Evolutionary conservation across 805 yeast species (phyloP).

Genomic region (Candida tammaniensis): DNA sequence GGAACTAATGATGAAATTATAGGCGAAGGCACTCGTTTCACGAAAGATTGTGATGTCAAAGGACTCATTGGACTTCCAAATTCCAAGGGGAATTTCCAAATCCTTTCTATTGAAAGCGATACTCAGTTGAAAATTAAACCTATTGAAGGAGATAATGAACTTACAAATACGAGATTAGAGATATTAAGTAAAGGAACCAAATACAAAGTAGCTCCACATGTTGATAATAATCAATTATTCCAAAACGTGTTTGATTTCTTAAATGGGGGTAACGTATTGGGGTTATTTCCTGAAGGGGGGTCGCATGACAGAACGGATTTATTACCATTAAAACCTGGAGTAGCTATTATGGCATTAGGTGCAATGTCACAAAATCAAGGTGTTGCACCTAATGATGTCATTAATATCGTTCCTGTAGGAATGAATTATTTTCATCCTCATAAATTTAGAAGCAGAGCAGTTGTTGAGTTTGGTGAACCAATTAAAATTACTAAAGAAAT

Average conservation of each 20-base stretch:
- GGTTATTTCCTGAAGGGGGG: constrained; percentile 46
- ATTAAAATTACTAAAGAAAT: constrained; percentile 28
- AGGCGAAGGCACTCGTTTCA: constrained; percentile 35
- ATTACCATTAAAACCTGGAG: constrained; percentile 44
- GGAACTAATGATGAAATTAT: constrained; percentile 17
- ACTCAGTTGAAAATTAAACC: constrained; percentile 8
- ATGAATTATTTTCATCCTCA: constrained; percentile 43
- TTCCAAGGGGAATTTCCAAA: constrained; percentile 33
- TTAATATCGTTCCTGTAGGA: constrained; percentile 39
- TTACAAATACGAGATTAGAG: constrained; percentile 3
- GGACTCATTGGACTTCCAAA: constrained; percentile 38
- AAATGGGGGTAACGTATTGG: constrained; percentile 30
- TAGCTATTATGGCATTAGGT: constrained; percentile 45
- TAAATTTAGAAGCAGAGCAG: constrained; percentile 39
- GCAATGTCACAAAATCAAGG: constrained; percentile 29
- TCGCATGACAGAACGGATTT: constrained; percentile 42
- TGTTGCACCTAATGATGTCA: constrained; percentile 19
- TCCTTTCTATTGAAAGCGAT: constrained; percentile 16
- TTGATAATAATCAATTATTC: constrained; percentile 36
- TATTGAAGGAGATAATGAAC: constrained; percentile 9
- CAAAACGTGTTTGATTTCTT: constrained; percentile 37
- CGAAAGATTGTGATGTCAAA: constrained; percentile 28
- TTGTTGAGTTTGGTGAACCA: constrained; percentile 42
- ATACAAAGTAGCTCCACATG: constrained; percentile 37
- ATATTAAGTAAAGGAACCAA: constrained; percentile 22